Base-by-base conservation (phyloP, 106 monocot genomes). In the Chionographis japonica region DNA sequence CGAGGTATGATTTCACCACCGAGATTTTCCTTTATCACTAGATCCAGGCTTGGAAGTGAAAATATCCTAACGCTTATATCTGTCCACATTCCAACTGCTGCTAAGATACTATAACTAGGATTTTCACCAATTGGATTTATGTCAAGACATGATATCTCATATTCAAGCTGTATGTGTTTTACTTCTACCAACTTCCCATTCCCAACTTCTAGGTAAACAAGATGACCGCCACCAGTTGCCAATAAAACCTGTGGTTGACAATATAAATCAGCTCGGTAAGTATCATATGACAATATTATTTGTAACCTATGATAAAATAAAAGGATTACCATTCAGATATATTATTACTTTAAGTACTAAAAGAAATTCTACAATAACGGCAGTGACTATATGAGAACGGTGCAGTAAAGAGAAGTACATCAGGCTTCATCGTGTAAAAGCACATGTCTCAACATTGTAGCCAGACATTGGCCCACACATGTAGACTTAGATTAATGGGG, bases 11-110 rank as follows among this genome's bases (percentile, higher is more conserved):
- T 92, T 77, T 98, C 75, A 66, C 97, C 97, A 70, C 97, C 97
- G 67, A 98, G 72, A 70, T 61, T 77, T 72, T 92, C 97, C 63
- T 85, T 92, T 50, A 75, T 85, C 63, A 90, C 68, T 43, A 85
- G 73, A 53, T 98, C 87, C 66, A 98, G 61, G 37, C 69, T 57
- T 10, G 97, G 97, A 40, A 98, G 87, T 62, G 90, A 87, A 77
- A 83, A 87, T 64, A 98, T 83, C 68, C 89, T 89, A 19, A 93
- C 92, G 73, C 92, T 92, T 61, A 98, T 92, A 70, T 98, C 97
- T 51, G 97, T 98, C 97, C 97, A 98, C 97, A 98, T 98, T 54
- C 97, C 97, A 68, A 98, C 90, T 37, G 85, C 97, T 10, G 89
- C 97, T 54, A 92, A 50, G 16, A 69, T 56, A 65, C 97, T 98